A percentile compares a stretch with the other conserved stretches of the same genome.
These are phyloP conservation scores for Pleurotus platypus DNA, from an alignment of 768 basidiomycete species.

Conservation along the genomic window DNA sequence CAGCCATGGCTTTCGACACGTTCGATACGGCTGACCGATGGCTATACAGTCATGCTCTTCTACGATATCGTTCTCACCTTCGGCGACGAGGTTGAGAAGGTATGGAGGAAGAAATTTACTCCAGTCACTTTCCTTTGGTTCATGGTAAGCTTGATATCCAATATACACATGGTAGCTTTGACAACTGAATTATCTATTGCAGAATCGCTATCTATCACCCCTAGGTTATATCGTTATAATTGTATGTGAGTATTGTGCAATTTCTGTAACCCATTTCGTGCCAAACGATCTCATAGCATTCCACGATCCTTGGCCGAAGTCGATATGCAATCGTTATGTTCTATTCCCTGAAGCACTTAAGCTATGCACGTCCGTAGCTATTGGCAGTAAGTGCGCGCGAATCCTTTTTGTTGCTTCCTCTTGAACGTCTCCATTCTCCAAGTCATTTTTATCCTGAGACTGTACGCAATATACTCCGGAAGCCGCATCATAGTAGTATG, in stretches of 20 bases:
- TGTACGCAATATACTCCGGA: conserved; percentile 27
- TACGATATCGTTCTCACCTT: conserved; percentile 33
- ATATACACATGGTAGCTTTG: neutral
- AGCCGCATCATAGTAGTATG: conserved; percentile 15
- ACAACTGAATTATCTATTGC: neutral
- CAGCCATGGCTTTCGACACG: neutral
- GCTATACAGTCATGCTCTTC: conserved; percentile 28
- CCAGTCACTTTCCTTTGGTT: neutral
- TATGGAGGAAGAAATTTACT: conserved; percentile 22
- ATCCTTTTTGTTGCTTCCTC: neutral
- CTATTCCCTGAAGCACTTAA: conserved; percentile 33
- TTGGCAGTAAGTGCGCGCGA: conserved; percentile 22
- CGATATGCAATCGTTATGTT: conserved; percentile 28
- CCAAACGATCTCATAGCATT: conserved; percentile 20
- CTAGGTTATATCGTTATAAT: conserved; percentile 32
- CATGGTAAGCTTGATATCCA: neutral
- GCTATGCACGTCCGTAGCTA: conserved; percentile 24
- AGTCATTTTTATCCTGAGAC: conserved; percentile 27
- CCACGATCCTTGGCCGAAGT: conserved; percentile 28
- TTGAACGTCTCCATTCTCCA: neutral
- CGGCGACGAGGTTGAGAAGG: conserved; percentile 29
- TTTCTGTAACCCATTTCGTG: neutral
- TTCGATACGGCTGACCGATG: no score
- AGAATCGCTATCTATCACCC: conserved; percentile 35
- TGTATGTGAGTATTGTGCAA: conserved; percentile 21